Evolutionary conservation across 768 basidiomycete genomes (phyloP), one percentile per base, ranked within the genome.

Genomic region (Trametes gibbosa): DNA sequence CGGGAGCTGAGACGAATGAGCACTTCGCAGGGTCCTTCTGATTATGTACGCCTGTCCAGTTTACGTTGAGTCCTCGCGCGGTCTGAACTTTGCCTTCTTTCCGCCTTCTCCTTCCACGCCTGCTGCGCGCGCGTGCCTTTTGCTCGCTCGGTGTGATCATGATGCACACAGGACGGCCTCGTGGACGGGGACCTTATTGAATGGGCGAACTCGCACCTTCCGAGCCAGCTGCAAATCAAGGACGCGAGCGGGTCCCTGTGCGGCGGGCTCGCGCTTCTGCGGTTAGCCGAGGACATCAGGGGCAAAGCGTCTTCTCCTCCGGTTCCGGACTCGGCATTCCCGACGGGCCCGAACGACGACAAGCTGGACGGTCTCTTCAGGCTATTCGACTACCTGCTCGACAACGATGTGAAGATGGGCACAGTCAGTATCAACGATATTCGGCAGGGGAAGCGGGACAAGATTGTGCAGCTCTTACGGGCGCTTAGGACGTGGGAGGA

Each of bases 391-490:
- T 95, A 92, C 73, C 74, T 97, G 55, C 81, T 98, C 47, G 93
- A 95, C 66, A 92, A 93, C 60, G 94, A 94, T 49, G 86, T 95
- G 57, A 89, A 89, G 74, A 91, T 96, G 79, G 95, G 90, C 9
- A 84, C 86, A 61, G 88, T 98, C 32, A 94, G 90, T 66, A 95
- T 97, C 74, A 96, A 96, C 69, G 96, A 98, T 73, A 80, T 98
- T 34, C 80, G 92, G 50, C 83, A 84, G 61, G 92, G 90, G 29
- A 91, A 89, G 69, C 78, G 84, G 48, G 87, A 89, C 45, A 95
- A 92, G 76, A 83, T 96, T 60, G 65, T 87, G 4, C 88, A 93
- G 70, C 75, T 98, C 34, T 70, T 98, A 66, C 84, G 79, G 65
- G 88, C 89, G 37, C 69, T 94, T 65, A 90, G 85, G 73, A 71